Percentiles rank a stretch among this genome's conserved stretches.
These are phyloP conservation scores for Fagopyrum tataricum DNA, from an alignment of 148 eudicot species.

Conservation along the genomic window DNA sequence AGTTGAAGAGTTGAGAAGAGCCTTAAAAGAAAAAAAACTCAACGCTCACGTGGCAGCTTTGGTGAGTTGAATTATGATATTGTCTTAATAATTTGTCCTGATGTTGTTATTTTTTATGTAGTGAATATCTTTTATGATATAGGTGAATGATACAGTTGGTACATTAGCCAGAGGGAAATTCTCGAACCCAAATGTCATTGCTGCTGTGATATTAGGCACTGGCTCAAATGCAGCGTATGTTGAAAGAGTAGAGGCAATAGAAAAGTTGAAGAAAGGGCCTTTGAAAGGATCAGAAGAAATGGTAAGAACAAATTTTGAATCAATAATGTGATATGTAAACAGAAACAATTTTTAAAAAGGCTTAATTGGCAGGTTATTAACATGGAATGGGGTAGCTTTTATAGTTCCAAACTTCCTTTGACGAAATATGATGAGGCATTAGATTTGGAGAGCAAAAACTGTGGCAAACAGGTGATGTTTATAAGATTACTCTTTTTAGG, in stretches of 20 bases:
- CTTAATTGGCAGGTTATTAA: slow-evolving; percentile 53
- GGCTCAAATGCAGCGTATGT: slow-evolving; percentile 69
- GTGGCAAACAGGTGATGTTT: slow-evolving; percentile 53
- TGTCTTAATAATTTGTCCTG: neutral
- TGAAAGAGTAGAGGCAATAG: slow-evolving; percentile 39
- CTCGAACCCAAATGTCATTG: slow-evolving; percentile 51
- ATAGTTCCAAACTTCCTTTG: slow-evolving; percentile 53
- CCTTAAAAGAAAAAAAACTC: slow-evolving; percentile 22
- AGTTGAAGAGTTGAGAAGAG: slow-evolving; percentile 29
- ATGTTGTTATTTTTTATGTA: neutral
- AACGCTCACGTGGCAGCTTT: slow-evolving; percentile 35
- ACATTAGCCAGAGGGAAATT: slow-evolving; percentile 75
- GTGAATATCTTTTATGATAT: neutral
- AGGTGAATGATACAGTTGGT: slow-evolving; percentile 76
- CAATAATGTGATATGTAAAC: neutral
- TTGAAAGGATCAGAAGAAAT: slow-evolving; percentile 41
- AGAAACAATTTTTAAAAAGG: neutral
- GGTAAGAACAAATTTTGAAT: slow-evolving; percentile 23
- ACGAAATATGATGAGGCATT: slow-evolving; percentile 58
- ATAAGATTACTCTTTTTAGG: neutral
- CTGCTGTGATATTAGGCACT: slow-evolving; percentile 68
- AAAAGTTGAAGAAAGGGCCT: slow-evolving; percentile 26
- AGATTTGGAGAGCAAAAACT: slow-evolving; percentile 58
- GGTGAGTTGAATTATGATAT: slow-evolving; percentile 22
- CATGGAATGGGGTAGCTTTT: slow-evolving; percentile 87